Base-by-base conservation (phyloP, 352 stramenopile genomes). In the Pythium utonaiense region DNA sequence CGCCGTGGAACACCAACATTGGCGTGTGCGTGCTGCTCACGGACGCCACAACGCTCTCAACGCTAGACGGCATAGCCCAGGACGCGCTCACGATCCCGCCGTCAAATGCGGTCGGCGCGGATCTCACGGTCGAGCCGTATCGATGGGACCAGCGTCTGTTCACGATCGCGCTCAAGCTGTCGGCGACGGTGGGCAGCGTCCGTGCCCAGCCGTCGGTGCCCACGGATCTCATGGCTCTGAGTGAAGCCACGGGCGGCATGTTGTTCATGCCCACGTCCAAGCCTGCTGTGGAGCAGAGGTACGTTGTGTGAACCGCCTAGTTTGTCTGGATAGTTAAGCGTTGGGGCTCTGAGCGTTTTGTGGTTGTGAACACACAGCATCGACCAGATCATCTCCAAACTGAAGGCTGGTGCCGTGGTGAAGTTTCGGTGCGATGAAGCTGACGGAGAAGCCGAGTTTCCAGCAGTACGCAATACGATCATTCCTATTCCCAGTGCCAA, bases 121-220 rank as follows among this genome's bases (percentile, higher is more conserved):
- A 96, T 3, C 77, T 96, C 58, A 96, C 86, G 6, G 65, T 77
- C 38, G 83, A 96, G 65, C 86, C 86, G 2, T 96, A 79, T 51
- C 73, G 86, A n/a, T 96, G 86, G 86, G 86, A 96, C 47, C 84
- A 88, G 64, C 66, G 86, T 3, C 71, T 93, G 6, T 95, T 85
- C 38, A 95, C 86, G 12, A 67, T 95, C 14, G 86, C 84, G 5
- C 64, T 95, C 16, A 93, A 95, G 67, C 78, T 95, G 10, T 81
- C 82, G n/a, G 83, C 86, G 19, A 83, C 74, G 0, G 77, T 76
- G 21, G 69, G 54, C 21, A 41, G 69, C 12, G 70, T 70, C 13
- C 87, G 88, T 19, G 53, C 66, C 10, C 77, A 84, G 51, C 62
- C 80, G 1, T 53, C 64, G 0, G 64, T 83, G 30, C 86, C 84